phyloP scores from a whole-genome alignment of 2,329 filamentous ascomycete species.

The Botrytis fragariae region DNA sequence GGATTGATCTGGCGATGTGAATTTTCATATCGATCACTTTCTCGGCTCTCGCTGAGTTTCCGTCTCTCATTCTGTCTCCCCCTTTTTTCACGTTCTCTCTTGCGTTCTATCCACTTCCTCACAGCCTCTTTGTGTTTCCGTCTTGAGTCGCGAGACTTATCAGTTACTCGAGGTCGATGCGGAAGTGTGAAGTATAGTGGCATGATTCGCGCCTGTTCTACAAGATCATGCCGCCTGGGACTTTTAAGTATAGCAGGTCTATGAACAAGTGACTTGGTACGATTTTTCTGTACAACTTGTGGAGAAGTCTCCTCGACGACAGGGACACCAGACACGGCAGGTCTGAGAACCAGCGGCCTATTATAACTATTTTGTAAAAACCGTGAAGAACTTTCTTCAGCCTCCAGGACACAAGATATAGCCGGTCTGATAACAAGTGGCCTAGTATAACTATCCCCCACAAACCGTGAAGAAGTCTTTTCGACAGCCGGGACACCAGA shows the following conservation, averaged over 20 bases:
- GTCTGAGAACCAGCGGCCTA: too few relatives aligned
- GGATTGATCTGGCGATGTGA: not conserved
- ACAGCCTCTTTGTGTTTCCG: not conserved
- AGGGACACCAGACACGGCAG: not conserved
- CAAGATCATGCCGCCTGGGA: rapidly evolving
- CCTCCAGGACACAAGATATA: not conserved
- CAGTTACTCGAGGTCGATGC: not conserved
- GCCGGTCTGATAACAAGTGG: not conserved
- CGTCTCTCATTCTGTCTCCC: not conserved
- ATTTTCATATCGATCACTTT: not conserved
- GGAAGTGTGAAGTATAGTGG: not conserved
- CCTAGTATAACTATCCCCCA: rapidly evolving
- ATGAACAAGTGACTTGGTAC: not conserved
- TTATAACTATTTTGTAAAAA: too few relatives aligned
- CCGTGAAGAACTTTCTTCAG: too few relatives aligned
- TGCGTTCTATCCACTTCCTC: not conserved
- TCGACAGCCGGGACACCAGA: not conserved
- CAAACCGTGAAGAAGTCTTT: not conserved
- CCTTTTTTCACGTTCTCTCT: not conserved
- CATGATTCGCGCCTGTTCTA: not conserved
- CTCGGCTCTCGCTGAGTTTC: not conserved
- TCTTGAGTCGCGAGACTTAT: not conserved
- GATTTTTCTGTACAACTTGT: not conserved
- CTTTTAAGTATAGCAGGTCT: not conserved
- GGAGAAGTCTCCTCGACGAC: not conserved